Base-by-base conservation (phyloP, 2,329 filamentous ascomycete species). In the Acephala macrosclerotiorum region DNA sequence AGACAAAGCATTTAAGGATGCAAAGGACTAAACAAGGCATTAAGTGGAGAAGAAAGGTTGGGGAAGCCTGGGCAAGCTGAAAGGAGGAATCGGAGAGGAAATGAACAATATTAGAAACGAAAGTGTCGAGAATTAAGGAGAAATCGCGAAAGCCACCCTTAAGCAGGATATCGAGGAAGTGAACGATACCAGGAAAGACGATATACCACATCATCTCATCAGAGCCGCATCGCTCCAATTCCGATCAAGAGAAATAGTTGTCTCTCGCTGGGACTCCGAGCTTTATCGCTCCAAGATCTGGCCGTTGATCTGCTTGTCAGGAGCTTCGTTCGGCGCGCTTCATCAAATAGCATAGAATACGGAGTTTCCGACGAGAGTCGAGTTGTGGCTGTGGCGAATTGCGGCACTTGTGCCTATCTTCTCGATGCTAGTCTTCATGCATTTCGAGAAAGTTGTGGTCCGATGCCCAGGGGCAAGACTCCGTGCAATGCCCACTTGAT, bases 281-380 rank as follows among this genome's bases (percentile, higher is more conserved):
- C 55, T 71, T 4, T 71, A 71, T 53, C 58, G 67, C 3, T 73
- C 71, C 2, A 71, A 64, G 63, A 61, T 73, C 20, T 74, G 70
- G 72, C 68, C 71, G n/a, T 12, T 68, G 1, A 71, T 65, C 16
- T 72, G 68, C 63, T 58, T 73, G 6, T 71, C 72, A 40, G 69
- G 68, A 40, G 68, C 68, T 1, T 75, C 75, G 0, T 77, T 77
- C 62, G 71, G 70, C 16, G 75, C 74, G 16, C 67, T 77, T 20
- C 75, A 77, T 63, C 69, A 77, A 16, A 73, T 76, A 49, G 76
- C 72, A 9, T 78, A 74, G 74, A 65, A 75, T 58, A 69, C 72
- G 6, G 64, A 62, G 1, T 77, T 77, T 60, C 76, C 75, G 14
- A 77, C 75, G 9, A 38, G 66, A 14, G 55, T 73, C 11, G 75